Evolutionary conservation across 228 moss, liverwort and hornwort species (phyloP), one percentile per base, ranked within the genome.

Genomic region (Sphagnum fallax): DNA sequence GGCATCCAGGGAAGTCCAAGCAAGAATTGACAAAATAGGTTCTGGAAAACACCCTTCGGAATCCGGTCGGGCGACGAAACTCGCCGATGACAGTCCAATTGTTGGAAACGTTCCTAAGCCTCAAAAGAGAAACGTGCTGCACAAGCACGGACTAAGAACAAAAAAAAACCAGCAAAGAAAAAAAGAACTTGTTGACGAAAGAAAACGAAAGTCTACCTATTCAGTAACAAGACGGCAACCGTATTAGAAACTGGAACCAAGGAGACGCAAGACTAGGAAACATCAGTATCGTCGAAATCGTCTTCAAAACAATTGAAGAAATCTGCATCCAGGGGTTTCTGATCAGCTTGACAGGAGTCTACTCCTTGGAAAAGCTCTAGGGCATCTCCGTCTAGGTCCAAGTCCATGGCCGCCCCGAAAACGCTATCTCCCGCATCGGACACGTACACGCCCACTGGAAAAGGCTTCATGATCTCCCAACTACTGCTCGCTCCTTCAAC

Each of bases 291-390:
- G 70, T 97, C 97, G 61, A 93, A 97, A 81, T 97, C 97, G 65
- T 97, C 97, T 75, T 90, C 91, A 48, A 97, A 97, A 53, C 88
- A 79, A 78, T 97, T 88, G 71, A 91, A 97, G 78, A 97, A 97
- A 78, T 97, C 97, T 53, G 90, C 88, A 75, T 98, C 97, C 5
- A 88, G 90, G 51, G 88, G 93, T 71, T 91, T 91, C 74, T 91
- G 90, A 51, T 98, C 97, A 32, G 32, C 32, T 32, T 32, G 32
- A 32, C 2, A 2, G 52, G 81, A 69, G 4, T 78, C 48, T 52
- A 87, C 71, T 69, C 93, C 97, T 65, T 91, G 88, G 5, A 98
- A 78, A 60, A 98, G 32, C 64, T 98, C 97, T 62, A 98, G 82
- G 67, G 93, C 88, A 75, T 98, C 97, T 14, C 93, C 97, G 73